Conservation (phyloP, 2,329 filamentous ascomycete species). For the Didymella arachidicola region DNA sequence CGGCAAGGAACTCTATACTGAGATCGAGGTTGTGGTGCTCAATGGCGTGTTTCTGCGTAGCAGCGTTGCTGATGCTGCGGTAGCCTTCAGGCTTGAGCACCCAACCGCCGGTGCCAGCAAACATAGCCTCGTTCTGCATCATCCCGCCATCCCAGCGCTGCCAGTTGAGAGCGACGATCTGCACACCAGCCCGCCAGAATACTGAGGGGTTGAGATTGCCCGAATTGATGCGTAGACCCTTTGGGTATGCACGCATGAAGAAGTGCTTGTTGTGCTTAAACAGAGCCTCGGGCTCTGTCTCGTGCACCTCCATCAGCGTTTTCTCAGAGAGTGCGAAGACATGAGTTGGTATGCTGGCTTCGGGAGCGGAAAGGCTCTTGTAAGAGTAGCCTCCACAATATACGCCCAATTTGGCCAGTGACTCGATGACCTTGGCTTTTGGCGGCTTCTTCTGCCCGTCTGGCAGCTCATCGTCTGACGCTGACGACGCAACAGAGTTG, state of each 20-base stretch:
- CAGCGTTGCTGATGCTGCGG: constrained; percentile 54
- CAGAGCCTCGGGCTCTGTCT: constrained; percentile 63
- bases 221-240: constrained; percentile 79
- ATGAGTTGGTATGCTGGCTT: constrained; percentile 64
- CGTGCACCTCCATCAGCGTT: constrained; percentile 71
- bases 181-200: constrained; percentile 88
- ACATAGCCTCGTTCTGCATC: constrained; percentile 97
- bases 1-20: constrained; percentile 76
- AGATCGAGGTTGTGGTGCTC: constrained; percentile 68
- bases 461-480: constrained; percentile 47
- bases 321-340: constrained; percentile 71
- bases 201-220: constrained; percentile 85
- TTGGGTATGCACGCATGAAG: constrained; percentile 89
- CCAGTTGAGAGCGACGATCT: constrained; percentile 94
- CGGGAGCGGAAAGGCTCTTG: constrained; percentile 71
- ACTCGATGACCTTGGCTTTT: constrained; percentile 69
- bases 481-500: constrained; percentile 34
- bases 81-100: constrained; percentile 83
- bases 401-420: constrained; percentile 76
- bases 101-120: constrained; percentile 81
- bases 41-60: constrained; percentile 56
- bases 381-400: constrained; percentile 90
- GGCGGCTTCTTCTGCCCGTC: constrained; percentile 61
- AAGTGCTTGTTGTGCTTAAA: constrained; percentile 84
- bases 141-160: constrained; percentile 89